Evolutionary conservation across 176 grass and related monocot genomes (phyloP), one percentile per base, ranked within the genome.

Genomic region (Bromus sterilis): DNA sequence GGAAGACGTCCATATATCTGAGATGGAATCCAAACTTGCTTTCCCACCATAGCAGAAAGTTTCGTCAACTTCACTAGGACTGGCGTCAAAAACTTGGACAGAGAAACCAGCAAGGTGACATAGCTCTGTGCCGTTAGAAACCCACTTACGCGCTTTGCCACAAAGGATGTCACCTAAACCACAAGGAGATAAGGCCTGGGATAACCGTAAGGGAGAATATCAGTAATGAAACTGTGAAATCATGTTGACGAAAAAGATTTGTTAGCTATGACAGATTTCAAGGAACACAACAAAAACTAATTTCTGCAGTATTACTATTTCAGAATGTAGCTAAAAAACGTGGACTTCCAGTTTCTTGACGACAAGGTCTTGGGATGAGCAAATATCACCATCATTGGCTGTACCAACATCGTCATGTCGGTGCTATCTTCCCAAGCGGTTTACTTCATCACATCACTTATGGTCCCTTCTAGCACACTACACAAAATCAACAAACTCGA

Each of bases 1-100:
- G 63, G 84, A 74, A 73, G 86, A 80, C 43, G 69, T 89, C 91
- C 90, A 99, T 73, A 91, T 91, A 59, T 91, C 57, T 25, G 93
- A 84, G 77, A 99, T 91, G 20, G 96, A 93, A 74, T 86, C 86
- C 21, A 99, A 74, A 85, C 91, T 95, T 89, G 78, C 82, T 93
- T 99, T 99, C 67, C 93, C 91, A 32, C 92, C 93, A 88, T 99
- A 99, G 79, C 96, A 95, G 86, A 99, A 95, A 64, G 65, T 75
- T n/a, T 83, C 85, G 87, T 84, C 82, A 81, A 82, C 56, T 53
- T 75, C 86, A 76, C 51, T 80, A 32, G 68, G 71, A 33, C n/a
- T 79, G 39, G 61, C 36, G 53, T 66, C 74, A 60, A 71, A 84
- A 83, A 65, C 46, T 86, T 99, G 91, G 70, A 99, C 91, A 68